Percentiles rank a stretch among this genome's conserved stretches.
Evolutionary conservation across 208 protist genomes (phyloP).

Genomic region (Willaertia magna): DNA sequence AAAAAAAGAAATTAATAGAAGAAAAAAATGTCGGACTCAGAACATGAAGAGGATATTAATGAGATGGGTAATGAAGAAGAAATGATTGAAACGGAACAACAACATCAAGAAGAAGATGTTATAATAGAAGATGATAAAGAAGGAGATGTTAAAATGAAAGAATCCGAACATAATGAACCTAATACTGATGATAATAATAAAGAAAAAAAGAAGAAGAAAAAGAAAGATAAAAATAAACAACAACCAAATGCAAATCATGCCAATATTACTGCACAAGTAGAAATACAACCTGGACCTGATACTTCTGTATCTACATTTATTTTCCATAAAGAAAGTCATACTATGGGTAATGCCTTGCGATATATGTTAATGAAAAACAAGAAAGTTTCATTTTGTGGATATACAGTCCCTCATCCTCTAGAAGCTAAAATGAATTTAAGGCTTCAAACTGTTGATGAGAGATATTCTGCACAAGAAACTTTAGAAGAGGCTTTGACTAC

Average conservation of each 20-base stretch:
- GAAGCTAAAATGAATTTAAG: slow-evolving; percentile 78
- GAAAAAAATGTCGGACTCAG: neutral
- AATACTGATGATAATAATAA: neutral
- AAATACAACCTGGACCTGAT: neutral
- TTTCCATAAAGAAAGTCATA: slow-evolving; percentile 75
- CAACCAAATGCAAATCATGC: neutral
- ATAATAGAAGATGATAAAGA: neutral
- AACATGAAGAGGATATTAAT: neutral
- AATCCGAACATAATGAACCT: neutral
- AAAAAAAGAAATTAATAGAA: too few species aligned
- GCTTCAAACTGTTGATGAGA: neutral
- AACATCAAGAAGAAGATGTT: neutral
- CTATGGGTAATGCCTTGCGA: slow-evolving; percentile 69
- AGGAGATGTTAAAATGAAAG: neutral
- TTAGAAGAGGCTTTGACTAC: neutral
- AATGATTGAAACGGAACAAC: neutral
- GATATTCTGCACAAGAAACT: neutral
- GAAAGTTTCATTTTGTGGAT: slow-evolving; percentile 64
- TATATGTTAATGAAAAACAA: slow-evolving; percentile 77
- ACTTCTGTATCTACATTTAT: slow-evolving; percentile 51
- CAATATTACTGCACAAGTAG: neutral
- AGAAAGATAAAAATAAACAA: neutral
- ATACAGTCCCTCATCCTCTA: slow-evolving; percentile 77
- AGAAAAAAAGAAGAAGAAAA: neutral
- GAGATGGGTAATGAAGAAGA: neutral